Percentiles rank a stretch among this genome's conserved stretches.
phyloP scores from a whole-genome alignment of 2,329 filamentous ascomycete species.

The Trichoderma sp. region DNA sequence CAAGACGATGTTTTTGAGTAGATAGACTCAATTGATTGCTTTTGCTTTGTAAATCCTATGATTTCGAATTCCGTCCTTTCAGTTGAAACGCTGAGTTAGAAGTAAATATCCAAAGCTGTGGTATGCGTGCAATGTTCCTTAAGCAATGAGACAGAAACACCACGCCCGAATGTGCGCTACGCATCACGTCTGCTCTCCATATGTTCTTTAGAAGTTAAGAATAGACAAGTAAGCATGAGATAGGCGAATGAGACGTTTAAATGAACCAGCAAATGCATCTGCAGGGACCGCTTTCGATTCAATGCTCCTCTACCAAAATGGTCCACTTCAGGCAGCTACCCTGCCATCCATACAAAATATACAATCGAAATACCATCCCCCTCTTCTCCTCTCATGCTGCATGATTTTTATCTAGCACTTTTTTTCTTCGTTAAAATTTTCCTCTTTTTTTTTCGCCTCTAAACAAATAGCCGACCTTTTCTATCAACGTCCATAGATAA shows the following conservation, averaged over 20 bases:
- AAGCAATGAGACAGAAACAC: neutral
- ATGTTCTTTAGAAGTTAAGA: neutral
- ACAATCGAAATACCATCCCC: neutral
- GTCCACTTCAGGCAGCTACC: neutral
- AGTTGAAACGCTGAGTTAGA: neutral
- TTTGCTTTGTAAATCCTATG: neutral
- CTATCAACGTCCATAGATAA: slow-evolving; percentile 10
- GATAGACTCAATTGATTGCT: neutral
- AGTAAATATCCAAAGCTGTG: too few species aligned
- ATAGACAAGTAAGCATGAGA: neutral
- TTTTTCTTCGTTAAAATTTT: neutral
- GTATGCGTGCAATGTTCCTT: neutral
- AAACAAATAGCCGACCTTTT: slow-evolving; percentile 15
- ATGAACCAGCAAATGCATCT: neutral
- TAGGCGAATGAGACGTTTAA: neutral
- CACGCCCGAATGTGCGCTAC: neutral
- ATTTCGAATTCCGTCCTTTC: neutral
- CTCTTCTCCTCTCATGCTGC: neutral
- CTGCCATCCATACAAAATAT: neutral
- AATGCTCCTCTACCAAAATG: neutral
- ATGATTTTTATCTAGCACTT: neutral
- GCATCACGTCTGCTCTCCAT: slow-evolving; percentile 11
- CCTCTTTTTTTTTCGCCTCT: neutral
- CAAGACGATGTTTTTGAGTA: neutral
- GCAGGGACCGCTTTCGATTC: neutral